Conservation (phyloP, 148 eudicot genomes). For the Rhododendron griersonianum region DNA sequence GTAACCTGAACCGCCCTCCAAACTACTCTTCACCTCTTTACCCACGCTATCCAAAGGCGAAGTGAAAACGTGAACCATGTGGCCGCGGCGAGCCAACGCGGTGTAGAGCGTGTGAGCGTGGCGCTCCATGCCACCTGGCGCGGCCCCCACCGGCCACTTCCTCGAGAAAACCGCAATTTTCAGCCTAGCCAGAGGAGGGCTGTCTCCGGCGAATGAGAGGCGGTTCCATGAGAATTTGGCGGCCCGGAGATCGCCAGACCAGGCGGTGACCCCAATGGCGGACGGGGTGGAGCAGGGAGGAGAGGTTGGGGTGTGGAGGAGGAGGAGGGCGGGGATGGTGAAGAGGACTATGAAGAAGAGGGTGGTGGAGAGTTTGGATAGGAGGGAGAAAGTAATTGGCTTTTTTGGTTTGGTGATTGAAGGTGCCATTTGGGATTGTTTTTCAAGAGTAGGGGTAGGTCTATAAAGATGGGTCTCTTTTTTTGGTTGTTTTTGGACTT, state of each 20-base stretch:
- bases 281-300: conserved; percentile 25
- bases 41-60: conserved; percentile 34
- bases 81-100: conserved; percentile 61
- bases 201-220: conserved; percentile 19
- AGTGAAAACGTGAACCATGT: conserved; percentile 65
- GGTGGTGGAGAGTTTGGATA: conserved; percentile 49
- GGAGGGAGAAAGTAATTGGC: conserved; percentile 21
- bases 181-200: conserved; percentile 27
- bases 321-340: conserved; percentile 56
- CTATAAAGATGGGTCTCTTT: conserved; percentile 2
- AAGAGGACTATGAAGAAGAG: conserved; percentile 60
- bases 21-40: background rate
- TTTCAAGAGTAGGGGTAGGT: background rate
- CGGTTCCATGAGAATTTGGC: conserved; percentile 78
- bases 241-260: conserved; percentile 61
- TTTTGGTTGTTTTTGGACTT: background rate
- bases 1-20: background rate
- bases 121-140: conserved; percentile 91
- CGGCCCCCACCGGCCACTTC: conserved; percentile 64
- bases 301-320: conserved; percentile 47
- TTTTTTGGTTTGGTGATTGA: conserved; percentile 40
- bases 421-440: conserved; percentile 32
- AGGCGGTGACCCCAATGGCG: conserved; percentile 13
- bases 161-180: conserved; percentile 70
- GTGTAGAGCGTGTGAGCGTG: conserved; percentile 72